Evolutionary conservation across 164 flowering plant species (phyloP).

Genomic region (Umbilicus rupestris): DNA sequence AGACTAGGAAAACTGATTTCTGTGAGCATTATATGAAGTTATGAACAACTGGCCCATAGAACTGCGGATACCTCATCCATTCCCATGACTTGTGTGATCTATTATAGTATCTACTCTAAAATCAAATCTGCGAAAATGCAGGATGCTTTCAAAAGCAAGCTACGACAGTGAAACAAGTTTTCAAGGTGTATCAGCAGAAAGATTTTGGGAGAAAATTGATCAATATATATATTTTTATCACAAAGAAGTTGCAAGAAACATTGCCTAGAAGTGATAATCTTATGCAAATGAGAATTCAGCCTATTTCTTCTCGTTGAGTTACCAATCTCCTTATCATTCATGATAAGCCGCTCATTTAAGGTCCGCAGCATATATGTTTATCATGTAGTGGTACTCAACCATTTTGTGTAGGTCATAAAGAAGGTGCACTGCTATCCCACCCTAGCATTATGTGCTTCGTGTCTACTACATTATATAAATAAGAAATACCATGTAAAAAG

Average conservation of each 20-base stretch:
- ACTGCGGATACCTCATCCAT: neutral
- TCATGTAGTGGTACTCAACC: neutral
- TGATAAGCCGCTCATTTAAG: neutral
- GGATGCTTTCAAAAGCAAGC: slow-evolving; percentile 18
- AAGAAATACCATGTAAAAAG: neutral
- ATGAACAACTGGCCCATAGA: neutral
- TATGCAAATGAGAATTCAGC: neutral
- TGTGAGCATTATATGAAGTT: neutral
- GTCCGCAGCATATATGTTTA: neutral
- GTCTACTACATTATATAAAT: neutral
- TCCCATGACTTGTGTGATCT: neutral
- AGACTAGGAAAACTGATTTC: neutral
- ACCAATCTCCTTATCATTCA: neutral
- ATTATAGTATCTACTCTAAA: neutral
- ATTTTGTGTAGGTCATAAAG: neutral
- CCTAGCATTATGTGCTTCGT: neutral
- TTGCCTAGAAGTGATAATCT: neutral
- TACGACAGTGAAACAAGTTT: slow-evolving; percentile 4
- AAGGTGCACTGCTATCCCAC: neutral
- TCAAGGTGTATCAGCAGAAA: neutral
- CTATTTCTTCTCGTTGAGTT: neutral
- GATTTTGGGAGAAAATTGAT: neutral
- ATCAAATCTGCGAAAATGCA: slow-evolving; percentile 9
- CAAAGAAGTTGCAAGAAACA: neutral
- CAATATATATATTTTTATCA: neutral